Evolutionary conservation across 2,329 filamentous ascomycete species (phyloP), one percentile per base, ranked within the genome.

Genomic region (Pseudogymnoascus sp.): DNA sequence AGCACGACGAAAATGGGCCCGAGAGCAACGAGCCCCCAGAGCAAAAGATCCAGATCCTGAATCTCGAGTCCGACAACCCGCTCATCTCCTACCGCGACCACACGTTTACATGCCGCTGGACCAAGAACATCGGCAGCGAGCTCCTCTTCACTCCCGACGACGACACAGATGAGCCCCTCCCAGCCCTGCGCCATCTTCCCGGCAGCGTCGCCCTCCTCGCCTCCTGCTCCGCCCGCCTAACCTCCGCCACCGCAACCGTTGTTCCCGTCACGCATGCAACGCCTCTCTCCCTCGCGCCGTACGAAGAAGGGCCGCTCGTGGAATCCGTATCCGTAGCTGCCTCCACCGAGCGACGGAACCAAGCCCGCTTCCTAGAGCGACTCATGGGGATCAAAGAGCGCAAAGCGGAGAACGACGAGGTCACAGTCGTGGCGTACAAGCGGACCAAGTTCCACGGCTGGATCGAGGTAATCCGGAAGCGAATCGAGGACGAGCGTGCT

Each of bases 51-150:
- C 90, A 96, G 69, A 85, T 96, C 57, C 77, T 94, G n/a, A 90
- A 90, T 26, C 78, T 96, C 3, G 88, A 95, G 71, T 86, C 86
- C 1, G 68, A 75, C 2, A 86, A 88, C 56, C 92, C 92, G 0
- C 76, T 96, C 26, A 79, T 96, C 61, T 87, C 88, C 19, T 95
- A 95, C 73, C 81, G 86, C 61, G 88, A 88, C 28, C 82, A 86
- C 63, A 76, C 95, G 19, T 94, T 92, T 70, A 84, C 83, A 64
- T 92, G 90, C 64, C 76, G 83, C 48, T 97, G 92, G 92, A 82
- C 83, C 9, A 84, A 89, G 63, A 87, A 90, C 62, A 82, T 95
- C 41, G 92, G 92, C 34, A 95, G 91, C 0, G 90, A 95, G 65
- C 76, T 92, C 64, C 81, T 95, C 39, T 86, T 96, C 67, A 79